phyloP scores from a whole-genome alignment of 1,284 basidiomycete species.

The Austroboletus novae-zelandiae region DNA sequence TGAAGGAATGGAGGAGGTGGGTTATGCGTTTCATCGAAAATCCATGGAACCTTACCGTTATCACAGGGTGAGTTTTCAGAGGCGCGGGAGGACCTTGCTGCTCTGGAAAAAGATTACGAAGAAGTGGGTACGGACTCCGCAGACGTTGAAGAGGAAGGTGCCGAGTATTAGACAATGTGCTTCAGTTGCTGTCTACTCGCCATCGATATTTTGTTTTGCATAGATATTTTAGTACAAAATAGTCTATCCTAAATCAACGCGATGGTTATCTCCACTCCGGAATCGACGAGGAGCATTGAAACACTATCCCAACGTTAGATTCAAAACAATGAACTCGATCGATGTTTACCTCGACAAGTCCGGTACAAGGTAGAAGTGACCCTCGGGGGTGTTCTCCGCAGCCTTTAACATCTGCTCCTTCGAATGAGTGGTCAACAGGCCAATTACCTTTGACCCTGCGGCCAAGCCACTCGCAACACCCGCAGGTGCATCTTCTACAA shows the following conservation, averaged over 20 bases:
- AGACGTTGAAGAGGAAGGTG: conserved; percentile 73
- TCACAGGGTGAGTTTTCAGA: conserved; percentile 90
- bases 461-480: conserved; percentile 74
- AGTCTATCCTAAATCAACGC: conserved; percentile 7
- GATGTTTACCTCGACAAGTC: conserved; percentile 56
- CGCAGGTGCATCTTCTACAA: conserved; percentile 85
- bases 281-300: conserved; percentile 21
- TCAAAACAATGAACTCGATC: neutral
- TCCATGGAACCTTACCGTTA: neutral
- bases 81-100: conserved; percentile 95
- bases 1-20: conserved; percentile 95
- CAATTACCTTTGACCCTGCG: conserved; percentile 79
- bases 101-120: conserved; percentile 95
- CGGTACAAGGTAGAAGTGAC: conserved; percentile 50
- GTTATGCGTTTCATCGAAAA: conserved; percentile 7
- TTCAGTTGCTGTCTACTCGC: neutral
- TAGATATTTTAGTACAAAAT: neutral
- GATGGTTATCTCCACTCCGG: conserved; percentile 20
- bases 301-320: conserved; percentile 20
- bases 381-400: conserved; percentile 40
- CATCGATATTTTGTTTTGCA: conserved; percentile 7
- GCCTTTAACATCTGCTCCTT: conserved; percentile 59
- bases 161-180: conserved; percentile 58
- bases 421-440: conserved; percentile 75
- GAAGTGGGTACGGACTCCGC: conserved; percentile 93